Evolutionary conservation across 1,284 basidiomycete species (phyloP).

Genomic region (Tilletia walkeri): DNA sequence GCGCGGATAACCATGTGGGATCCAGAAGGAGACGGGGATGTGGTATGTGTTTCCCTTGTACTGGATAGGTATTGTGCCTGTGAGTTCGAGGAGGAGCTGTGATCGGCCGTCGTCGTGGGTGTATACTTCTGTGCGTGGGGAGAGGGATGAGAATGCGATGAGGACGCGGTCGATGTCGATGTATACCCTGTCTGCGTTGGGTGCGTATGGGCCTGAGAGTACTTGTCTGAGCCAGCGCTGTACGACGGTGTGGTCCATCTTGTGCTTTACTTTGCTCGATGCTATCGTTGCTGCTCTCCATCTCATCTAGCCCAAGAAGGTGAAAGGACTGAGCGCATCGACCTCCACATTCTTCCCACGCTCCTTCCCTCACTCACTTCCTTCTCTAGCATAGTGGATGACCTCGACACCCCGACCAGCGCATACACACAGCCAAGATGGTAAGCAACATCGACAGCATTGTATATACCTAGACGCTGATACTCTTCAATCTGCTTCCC

Average conservation of each 20-base stretch:
- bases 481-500: neutral
- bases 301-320: neutral
- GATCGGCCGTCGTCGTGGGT: constrained; percentile 93
- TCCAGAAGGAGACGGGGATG: constrained; percentile 87
- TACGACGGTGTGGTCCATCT: constrained; percentile 50
- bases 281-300: neutral
- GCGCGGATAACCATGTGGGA: constrained; percentile 54
- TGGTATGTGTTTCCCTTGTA: constrained; percentile 80
- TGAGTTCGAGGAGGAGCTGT: constrained; percentile 81
- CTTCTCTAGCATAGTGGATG: neutral
- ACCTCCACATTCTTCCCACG: neutral
- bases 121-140: constrained; percentile 88
- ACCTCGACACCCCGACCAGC: neutral
- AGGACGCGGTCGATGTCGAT: constrained; percentile 70
- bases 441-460: neutral
- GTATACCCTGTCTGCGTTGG: constrained; percentile 63
- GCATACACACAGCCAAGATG: neutral
- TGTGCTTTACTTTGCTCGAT: neutral
- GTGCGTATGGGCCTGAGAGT: constrained; percentile 62
- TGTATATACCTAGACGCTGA: neutral
- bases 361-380: neutral
- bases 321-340: neutral
- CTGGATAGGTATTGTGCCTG: constrained; percentile 84
- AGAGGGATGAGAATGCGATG: constrained; percentile 65
- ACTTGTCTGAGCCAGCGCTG: constrained; percentile 50